Conservation (phyloP, 1,284 basidiomycete species). For the Ganoderma boninense region DNA sequence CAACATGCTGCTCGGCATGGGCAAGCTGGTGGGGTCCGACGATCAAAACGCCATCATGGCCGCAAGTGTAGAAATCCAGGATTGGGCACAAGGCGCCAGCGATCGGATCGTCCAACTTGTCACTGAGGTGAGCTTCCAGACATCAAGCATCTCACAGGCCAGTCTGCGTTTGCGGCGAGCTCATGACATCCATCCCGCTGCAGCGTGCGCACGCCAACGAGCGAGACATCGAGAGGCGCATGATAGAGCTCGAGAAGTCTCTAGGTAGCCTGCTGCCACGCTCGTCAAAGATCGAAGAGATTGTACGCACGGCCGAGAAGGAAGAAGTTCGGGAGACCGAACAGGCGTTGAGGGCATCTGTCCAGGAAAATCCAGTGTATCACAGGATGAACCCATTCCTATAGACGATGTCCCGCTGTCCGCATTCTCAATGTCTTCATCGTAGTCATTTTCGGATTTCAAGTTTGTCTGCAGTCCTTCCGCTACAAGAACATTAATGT, state of each 20-base stretch:
- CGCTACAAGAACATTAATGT: background rate
- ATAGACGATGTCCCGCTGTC: background rate
- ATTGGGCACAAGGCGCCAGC: conserved; percentile 23
- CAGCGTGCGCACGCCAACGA: conserved; percentile 22
- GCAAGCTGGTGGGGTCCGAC: conserved; percentile 19
- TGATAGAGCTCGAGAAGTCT: conserved; percentile 14
- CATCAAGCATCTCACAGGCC: too few species aligned
- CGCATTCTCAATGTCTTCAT: background rate
- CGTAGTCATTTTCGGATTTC: background rate
- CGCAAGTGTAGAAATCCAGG: conserved; percentile 15
- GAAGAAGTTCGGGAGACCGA: conserved; percentile 9
- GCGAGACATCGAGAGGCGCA: conserved; percentile 14
- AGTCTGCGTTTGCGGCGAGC: background rate
- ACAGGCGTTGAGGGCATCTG: background rate
- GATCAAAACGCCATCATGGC: conserved; percentile 12
- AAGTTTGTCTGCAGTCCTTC: background rate
- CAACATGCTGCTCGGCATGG: conserved; percentile 27
- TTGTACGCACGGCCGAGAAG: conserved; percentile 13
- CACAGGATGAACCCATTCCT: conserved; percentile 4
- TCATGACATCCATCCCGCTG: background rate
- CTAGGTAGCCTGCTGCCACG: conserved; percentile 19
- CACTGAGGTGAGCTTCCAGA: conserved; percentile 8
- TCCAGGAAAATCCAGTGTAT: conserved; percentile 14
- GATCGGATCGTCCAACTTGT: conserved; percentile 19
- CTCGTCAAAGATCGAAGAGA: conserved; percentile 12